Conservation (phyloP, 176 grass and related monocot species). For the Dendrocalamus sinicus region DNA sequence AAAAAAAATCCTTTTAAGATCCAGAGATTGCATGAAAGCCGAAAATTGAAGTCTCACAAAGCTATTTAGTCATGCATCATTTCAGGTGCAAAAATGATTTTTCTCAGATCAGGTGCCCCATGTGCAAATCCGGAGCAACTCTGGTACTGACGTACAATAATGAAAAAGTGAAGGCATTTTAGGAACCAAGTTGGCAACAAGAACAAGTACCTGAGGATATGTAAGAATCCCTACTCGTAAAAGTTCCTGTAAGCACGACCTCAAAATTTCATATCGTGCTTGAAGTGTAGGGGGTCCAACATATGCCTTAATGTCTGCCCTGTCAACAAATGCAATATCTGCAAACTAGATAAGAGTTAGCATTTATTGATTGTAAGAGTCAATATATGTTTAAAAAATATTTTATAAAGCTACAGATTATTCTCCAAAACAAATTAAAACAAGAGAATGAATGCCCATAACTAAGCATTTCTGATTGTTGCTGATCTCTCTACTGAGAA, state of each 20-base stretch:
- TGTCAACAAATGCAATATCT: conserved; percentile 98
- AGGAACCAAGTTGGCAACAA: conserved; percentile 24
- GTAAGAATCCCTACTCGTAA: conserved; percentile 81
- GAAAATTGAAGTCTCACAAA: neutral
- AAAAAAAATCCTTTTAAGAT: neutral
- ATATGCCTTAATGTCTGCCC: conserved; percentile 99
- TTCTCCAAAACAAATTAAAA: neutral
- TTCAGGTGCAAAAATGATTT: neutral
- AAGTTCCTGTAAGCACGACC: conserved; percentile 95
- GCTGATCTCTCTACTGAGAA: neutral
- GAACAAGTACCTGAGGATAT: conserved; percentile 58
- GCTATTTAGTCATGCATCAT: neutral
- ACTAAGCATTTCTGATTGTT: neutral
- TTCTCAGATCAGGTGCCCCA: conserved; percentile 14
- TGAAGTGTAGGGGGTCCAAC: conserved; percentile 87
- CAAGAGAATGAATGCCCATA: neutral
- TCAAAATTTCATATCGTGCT: conserved; percentile 95
- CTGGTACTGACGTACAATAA: neutral
- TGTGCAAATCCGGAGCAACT: conserved; percentile 15
- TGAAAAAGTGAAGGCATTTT: neutral
- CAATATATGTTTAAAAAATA: neutral
- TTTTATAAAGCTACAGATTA: neutral
- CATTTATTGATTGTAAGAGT: conserved; percentile 27
- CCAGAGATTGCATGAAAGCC: conserved; percentile 9
- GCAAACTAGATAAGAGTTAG: conserved; percentile 56